Evolutionary conservation across 2,329 filamentous ascomycete species (phyloP).

Genomic region (Aspergillus carbonarius): DNA sequence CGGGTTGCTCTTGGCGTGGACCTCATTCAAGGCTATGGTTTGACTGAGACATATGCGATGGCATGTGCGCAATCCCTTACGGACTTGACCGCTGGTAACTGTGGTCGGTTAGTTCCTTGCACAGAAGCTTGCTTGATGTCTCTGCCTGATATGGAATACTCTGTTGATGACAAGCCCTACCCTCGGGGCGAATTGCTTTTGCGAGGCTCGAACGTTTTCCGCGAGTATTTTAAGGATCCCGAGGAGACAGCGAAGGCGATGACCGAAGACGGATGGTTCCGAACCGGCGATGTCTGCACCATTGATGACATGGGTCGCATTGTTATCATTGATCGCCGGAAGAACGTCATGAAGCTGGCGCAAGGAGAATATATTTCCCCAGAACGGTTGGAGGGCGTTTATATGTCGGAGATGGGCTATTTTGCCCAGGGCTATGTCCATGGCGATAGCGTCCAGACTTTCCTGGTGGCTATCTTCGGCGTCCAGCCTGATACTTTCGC

Average conservation of each 20-base stretch:
- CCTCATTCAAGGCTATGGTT: constrained; percentile 84
- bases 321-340: constrained; percentile 91
- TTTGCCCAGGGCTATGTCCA: constrained; percentile 84
- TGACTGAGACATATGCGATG: constrained; percentile 89
- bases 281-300: constrained; percentile 86
- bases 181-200: constrained; percentile 88
- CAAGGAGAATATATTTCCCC: constrained; percentile 98
- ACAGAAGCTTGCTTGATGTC: constrained; percentile 79
- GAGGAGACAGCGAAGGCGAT: constrained; percentile 82
- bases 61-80: constrained; percentile 66
- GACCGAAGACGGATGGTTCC: constrained; percentile 92
- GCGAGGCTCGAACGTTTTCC: constrained; percentile 76
- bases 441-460: constrained; percentile 79
- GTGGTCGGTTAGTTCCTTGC: constrained; percentile 68
- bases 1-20: constrained; percentile 76
- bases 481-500: constrained; percentile 83
- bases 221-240: constrained; percentile 84
- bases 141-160: constrained; percentile 92
- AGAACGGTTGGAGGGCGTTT: constrained; percentile 94
- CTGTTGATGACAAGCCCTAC: constrained; percentile 79
- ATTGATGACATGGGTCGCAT: constrained; percentile 84
- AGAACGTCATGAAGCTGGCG: constrained; percentile 98
- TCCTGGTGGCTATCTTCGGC: constrained; percentile 82
- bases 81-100: constrained; percentile 77
- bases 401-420: constrained; percentile 75